Percentiles rank a stretch among this genome's conserved stretches.
These are phyloP conservation scores for Brettanomyces bruxellensis DNA, from an alignment of 805 yeast species.

Conservation along the genomic window DNA sequence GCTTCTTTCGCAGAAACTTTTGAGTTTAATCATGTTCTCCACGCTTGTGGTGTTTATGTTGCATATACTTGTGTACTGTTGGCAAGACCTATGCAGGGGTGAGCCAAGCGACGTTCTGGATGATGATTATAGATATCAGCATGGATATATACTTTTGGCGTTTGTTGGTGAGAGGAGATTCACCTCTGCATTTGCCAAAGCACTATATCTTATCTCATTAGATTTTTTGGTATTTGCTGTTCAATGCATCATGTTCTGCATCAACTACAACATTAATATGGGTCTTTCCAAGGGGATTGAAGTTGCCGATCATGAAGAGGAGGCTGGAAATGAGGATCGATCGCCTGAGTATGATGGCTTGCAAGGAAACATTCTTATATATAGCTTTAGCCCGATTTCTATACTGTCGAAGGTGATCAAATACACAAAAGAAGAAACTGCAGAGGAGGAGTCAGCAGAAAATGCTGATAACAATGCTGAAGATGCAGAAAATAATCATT, in stretches of 20 bases:
- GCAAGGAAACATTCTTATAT: slow-evolving; percentile 31
- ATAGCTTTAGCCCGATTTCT: slow-evolving; percentile 26
- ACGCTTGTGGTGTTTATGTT: slow-evolving; percentile 24
- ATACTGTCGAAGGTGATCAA: slow-evolving; percentile 17
- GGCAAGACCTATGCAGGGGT: slow-evolving; percentile 6
- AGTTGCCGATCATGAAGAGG: slow-evolving; percentile 8
- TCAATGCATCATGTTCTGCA: slow-evolving; percentile 22
- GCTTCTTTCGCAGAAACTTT: slow-evolving; percentile 23
- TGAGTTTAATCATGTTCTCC: slow-evolving; percentile 16
- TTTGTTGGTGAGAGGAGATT: slow-evolving; percentile 36
- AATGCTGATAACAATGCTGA: not conserved
- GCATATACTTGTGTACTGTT: slow-evolving; percentile 27
- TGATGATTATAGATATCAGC: slow-evolving; percentile 16
- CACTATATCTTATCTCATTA: slow-evolving; percentile 17
- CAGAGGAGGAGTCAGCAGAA: not conserved
- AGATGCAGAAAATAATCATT: not conserved
- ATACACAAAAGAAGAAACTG: slow-evolving; percentile 10
- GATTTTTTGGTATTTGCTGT: slow-evolving; percentile 23
- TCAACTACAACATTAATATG: slow-evolving; percentile 24
- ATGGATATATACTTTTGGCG: slow-evolving; percentile 34
- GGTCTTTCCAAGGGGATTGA: slow-evolving; percentile 20
- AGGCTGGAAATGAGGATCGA: slow-evolving; percentile 8
- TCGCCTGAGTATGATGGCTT: slow-evolving; percentile 31
- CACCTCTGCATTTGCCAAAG: slow-evolving; percentile 17
- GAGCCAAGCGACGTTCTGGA: slow-evolving; percentile 7